Evolutionary conservation across 1,284 basidiomycete genomes (phyloP).

Genomic region (Heterobasidion parviporum): DNA sequence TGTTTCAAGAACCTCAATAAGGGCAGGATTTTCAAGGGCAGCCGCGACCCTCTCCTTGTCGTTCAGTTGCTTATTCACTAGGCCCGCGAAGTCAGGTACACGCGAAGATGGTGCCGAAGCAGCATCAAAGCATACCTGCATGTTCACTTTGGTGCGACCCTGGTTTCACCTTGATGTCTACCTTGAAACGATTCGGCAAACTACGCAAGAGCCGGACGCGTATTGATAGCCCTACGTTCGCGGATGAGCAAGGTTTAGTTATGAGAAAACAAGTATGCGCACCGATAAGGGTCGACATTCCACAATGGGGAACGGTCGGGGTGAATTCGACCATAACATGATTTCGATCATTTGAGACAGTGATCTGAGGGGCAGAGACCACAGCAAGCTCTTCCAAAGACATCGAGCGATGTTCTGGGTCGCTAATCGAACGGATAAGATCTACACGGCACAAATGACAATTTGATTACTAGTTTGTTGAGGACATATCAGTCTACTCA

Average conservation of each 20-base stretch:
- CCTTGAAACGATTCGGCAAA: constrained; percentile 88
- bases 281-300: constrained; percentile 97
- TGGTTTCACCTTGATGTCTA: constrained; percentile 89
- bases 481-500: constrained; percentile 15
- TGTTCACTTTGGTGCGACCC: constrained; percentile 95
- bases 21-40: constrained; percentile 86
- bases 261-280: constrained; percentile 13
- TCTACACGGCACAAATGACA: constrained; percentile 37
- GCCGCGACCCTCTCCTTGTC: constrained; percentile 99
- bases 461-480: background rate
- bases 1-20: constrained; percentile 85
- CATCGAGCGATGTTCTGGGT: constrained; percentile 93
- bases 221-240: constrained; percentile 72
- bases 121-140: constrained; percentile 45
- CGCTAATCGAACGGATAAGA: constrained; percentile 86
- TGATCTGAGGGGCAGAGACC: constrained; percentile 85
- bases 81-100: too few species aligned
- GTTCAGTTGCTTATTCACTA: constrained; percentile 98
- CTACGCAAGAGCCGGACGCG: constrained; percentile 87
- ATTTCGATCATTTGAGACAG: constrained; percentile 50
- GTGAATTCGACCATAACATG: constrained; percentile 86
- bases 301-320: constrained; percentile 97
- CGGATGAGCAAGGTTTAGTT: background rate
- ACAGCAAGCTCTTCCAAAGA: constrained; percentile 96
- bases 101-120: background rate